A percentile compares a stretch with the other conserved stretches of the same genome.
phyloP scores from a whole-genome alignment of 2,329 filamentous ascomycete species.

The Pestalotiopsis sp. region DNA sequence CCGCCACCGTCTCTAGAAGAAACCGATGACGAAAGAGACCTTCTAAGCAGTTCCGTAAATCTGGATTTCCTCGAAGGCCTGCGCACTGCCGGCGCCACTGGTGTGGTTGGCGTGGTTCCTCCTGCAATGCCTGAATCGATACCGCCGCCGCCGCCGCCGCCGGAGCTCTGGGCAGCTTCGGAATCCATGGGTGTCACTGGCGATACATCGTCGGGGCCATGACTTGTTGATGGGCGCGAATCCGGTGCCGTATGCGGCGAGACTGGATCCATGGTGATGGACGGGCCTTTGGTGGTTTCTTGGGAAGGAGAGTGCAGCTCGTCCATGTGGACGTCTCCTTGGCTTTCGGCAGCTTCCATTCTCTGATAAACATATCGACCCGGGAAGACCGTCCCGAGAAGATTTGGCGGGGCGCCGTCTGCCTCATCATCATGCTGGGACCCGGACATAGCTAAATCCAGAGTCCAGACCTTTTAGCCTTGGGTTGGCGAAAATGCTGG shows the following conservation, averaged over 20 bases:
- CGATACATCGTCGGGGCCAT: not conserved
- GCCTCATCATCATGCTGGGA: conserved; percentile 2
- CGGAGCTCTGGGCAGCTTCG: not conserved
- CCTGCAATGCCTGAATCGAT: not conserved
- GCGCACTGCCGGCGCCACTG: not conserved
- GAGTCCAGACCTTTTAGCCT: not conserved
- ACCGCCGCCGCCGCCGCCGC: not conserved
- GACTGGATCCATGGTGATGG: not conserved
- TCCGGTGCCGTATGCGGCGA: not conserved
- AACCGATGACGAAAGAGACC: conserved; percentile 18
- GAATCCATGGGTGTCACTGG: not conserved
- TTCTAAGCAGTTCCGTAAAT: conserved; percentile 23
- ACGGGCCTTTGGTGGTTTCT: not conserved
- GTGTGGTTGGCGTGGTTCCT: not conserved
- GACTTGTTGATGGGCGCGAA: not conserved
- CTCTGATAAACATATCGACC: conserved; percentile 8
- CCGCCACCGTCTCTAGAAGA: not conserved
- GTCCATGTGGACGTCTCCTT: conserved; percentile 7
- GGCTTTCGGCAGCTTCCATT: conserved; percentile 8
- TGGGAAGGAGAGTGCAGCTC: conserved; percentile 2
- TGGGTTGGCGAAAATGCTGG: not conserved
- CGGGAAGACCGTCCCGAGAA: not conserved
- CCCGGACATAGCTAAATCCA: conserved; percentile 2
- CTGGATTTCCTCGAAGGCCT: conserved; percentile 17
- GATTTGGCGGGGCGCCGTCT: not conserved